These are phyloP conservation scores for Arthrobotrys megalospora DNA, from an alignment of 2,329 filamentous ascomycete genomes.

Conservation along the genomic window DNA sequence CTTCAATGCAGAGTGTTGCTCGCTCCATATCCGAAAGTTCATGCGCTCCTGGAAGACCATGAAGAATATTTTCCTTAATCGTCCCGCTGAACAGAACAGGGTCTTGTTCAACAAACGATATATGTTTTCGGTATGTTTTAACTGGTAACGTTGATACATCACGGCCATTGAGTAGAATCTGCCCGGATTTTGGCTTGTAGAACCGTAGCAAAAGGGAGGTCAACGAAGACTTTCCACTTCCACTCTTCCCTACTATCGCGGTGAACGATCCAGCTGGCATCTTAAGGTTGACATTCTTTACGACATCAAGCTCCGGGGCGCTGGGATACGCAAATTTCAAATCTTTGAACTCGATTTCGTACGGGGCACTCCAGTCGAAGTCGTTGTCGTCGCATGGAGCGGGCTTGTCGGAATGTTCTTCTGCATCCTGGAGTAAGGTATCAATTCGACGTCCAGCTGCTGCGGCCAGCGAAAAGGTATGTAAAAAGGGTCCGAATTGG, in stretches of 20 bases:
- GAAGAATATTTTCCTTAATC: slow-evolving; percentile 72
- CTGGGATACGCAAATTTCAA: slow-evolving; percentile 69
- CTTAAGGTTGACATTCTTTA: slow-evolving; percentile 68
- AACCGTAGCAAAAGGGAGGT: slow-evolving; percentile 73
- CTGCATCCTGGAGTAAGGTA: slow-evolving; percentile 43
- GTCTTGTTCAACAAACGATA: slow-evolving; percentile 78
- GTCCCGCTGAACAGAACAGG: slow-evolving; percentile 78
- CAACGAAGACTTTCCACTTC: slow-evolving; percentile 74
- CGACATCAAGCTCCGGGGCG: slow-evolving; percentile 66
- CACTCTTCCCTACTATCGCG: slow-evolving; percentile 74
- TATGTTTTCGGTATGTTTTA: slow-evolving; percentile 70
- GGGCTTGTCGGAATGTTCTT: slow-evolving; percentile 44
- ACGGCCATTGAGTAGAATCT: slow-evolving; percentile 70
- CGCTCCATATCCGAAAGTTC: slow-evolving; percentile 64
- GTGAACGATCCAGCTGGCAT: slow-evolving; percentile 71
- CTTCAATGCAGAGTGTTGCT: slow-evolving; percentile 48
- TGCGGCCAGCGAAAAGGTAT: slow-evolving; percentile 72
- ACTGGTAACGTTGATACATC: slow-evolving; percentile 71
- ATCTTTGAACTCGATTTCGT: slow-evolving; percentile 67
- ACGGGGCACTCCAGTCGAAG: slow-evolving; percentile 49
- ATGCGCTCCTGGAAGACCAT: slow-evolving; percentile 71
- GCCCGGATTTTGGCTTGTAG: slow-evolving; percentile 73
- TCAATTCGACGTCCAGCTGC: slow-evolving; percentile 68
- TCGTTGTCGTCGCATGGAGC: neutral
- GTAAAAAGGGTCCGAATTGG: slow-evolving; percentile 75